Percentiles rank a stretch among this genome's conserved stretches.
Evolutionary conservation across 2,329 filamentous ascomycete species (phyloP).

Genomic region (Fusarium clavum): DNA sequence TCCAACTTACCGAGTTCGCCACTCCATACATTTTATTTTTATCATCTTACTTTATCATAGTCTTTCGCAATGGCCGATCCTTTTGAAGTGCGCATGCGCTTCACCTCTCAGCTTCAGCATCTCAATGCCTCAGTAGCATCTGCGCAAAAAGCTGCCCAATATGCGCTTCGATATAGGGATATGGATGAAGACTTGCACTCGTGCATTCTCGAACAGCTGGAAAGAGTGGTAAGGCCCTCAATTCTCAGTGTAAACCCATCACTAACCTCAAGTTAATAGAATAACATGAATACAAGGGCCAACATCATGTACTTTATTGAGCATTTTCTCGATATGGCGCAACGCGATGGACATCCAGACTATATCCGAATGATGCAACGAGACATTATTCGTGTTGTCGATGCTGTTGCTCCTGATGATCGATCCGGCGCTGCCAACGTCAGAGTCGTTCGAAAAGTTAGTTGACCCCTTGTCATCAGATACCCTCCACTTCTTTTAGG

Average conservation of each 20-base stretch:
- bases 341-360: slow-evolving; percentile 78
- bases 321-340: slow-evolving; percentile 88
- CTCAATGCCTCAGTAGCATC: slow-evolving; percentile 91
- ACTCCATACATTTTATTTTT: background rate
- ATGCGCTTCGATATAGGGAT: slow-evolving; percentile 92
- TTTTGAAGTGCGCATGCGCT: slow-evolving; percentile 98
- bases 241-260: background rate
- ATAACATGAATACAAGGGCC: slow-evolving; percentile 94
- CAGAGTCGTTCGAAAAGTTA: slow-evolving; percentile 86
- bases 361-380: slow-evolving; percentile 96
- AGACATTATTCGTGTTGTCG: slow-evolving; percentile 90
- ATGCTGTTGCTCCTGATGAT: slow-evolving; percentile 88
- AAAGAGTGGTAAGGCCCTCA: slow-evolving; percentile 66
- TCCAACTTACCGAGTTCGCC: slow-evolving; percentile 21
- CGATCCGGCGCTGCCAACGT: slow-evolving; percentile 92
- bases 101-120: slow-evolving; percentile 89
- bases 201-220: slow-evolving; percentile 95
- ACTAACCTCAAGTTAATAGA: slow-evolving; percentile 60
- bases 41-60: background rate
- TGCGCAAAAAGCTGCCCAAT: slow-evolving; percentile 91
- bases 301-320: slow-evolving; percentile 99
- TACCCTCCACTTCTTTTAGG: background rate
- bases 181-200: slow-evolving; percentile 98
- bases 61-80: slow-evolving; percentile 74
- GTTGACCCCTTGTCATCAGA: slow-evolving; percentile 36